These are phyloP conservation scores for Penicillium carneum DNA, from an alignment of 2,329 filamentous ascomycete genomes.

Conservation along the genomic window DNA sequence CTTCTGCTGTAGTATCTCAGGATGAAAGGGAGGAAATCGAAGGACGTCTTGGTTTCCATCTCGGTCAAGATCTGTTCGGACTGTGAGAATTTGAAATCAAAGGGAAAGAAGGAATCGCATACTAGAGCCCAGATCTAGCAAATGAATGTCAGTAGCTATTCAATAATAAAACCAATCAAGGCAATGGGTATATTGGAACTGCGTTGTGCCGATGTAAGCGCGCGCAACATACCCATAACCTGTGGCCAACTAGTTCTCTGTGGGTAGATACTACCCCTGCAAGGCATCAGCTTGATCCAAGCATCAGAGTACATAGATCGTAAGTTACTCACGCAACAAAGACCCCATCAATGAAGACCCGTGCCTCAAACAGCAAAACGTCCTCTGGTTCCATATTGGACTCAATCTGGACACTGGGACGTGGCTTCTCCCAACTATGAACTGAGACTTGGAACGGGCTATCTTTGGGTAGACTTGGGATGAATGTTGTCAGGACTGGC, in stretches of 20 bases:
- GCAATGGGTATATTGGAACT: neutral
- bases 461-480: constrained; percentile 68
- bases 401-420: constrained; percentile 64
- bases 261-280: constrained; percentile 64
- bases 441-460: constrained; percentile 74
- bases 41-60: constrained; percentile 68
- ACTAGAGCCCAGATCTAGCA: constrained; percentile 48
- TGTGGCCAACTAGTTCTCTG: constrained; percentile 62
- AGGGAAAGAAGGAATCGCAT: constrained; percentile 31
- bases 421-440: constrained; percentile 73
- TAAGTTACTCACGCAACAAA: constrained; percentile 64
- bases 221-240: constrained; percentile 56
- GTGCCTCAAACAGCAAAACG: constrained; percentile 67
- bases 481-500: constrained; percentile 75
- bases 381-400: constrained; percentile 65
- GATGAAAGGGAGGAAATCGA: constrained; percentile 75
- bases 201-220: neutral
- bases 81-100: constrained; percentile 39
- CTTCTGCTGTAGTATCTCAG: constrained; percentile 71
- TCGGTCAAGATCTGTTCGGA: constrained; percentile 55
- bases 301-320: neutral
- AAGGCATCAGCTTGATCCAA: neutral
- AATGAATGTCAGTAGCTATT: neutral
- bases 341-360: constrained; percentile 72
- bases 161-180: neutral